Evolutionary conservation across 2,329 filamentous ascomycete genomes (phyloP).

Genomic region (Penicillium janthinellum): DNA sequence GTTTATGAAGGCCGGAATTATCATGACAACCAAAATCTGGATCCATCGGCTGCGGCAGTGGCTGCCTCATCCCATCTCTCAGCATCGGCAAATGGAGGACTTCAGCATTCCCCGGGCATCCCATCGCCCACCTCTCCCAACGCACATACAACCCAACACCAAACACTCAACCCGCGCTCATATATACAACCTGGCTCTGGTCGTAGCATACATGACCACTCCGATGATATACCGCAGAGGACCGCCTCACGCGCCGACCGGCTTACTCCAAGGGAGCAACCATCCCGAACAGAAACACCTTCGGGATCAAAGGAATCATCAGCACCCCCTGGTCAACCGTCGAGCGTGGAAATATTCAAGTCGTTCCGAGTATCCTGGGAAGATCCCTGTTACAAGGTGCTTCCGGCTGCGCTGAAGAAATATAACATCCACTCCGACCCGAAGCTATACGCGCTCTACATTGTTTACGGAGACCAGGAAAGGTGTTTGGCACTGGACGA

Average conservation of each 20-base stretch:
- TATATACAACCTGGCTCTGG: slow-evolving; percentile 42
- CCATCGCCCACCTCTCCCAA: slow-evolving; percentile 50
- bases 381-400: slow-evolving; percentile 94
- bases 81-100: slow-evolving; percentile 65
- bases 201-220: slow-evolving; percentile 41
- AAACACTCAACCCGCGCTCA: slow-evolving; percentile 47
- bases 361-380: slow-evolving; percentile 98
- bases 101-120: slow-evolving; percentile 54
- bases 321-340: slow-evolving; percentile 34
- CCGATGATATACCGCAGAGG: slow-evolving; percentile 38
- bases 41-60: slow-evolving; percentile 69
- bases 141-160: slow-evolving; percentile 42
- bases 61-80: slow-evolving; percentile 71
- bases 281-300: slow-evolving; percentile 35
- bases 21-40: slow-evolving; percentile 55
- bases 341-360: slow-evolving; percentile 91
- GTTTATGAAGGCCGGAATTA: slow-evolving; percentile 67
- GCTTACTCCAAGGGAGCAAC: slow-evolving; percentile 35
- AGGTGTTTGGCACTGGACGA: slow-evolving; percentile 89
- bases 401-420: slow-evolving; percentile 92
- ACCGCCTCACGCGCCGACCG: slow-evolving; percentile 36
- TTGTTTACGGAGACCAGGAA: slow-evolving; percentile 98
- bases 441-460: slow-evolving; percentile 96
- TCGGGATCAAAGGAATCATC: slow-evolving; percentile 34
- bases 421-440: slow-evolving; percentile 98